phyloP scores from a whole-genome alignment of 1,284 basidiomycete genomes.

The Porogramme epimiltina region DNA sequence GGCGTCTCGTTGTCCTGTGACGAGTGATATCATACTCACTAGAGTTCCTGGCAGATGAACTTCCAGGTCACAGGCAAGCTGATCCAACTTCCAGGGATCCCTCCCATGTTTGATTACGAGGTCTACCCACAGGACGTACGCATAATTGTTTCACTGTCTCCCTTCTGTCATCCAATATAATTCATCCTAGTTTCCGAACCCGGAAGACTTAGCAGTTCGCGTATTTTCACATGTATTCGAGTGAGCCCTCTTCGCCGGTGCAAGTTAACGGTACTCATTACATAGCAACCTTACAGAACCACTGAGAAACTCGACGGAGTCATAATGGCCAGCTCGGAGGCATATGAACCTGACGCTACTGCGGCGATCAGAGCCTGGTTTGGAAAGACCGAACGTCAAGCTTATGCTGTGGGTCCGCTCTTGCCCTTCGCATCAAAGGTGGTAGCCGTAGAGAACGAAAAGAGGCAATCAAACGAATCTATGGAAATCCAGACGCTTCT shows the following conservation, averaged over 20 bases:
- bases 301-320: slow-evolving; percentile 16
- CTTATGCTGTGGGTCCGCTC: slow-evolving; percentile 19
- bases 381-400: slow-evolving; percentile 14
- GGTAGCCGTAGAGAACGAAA: slow-evolving; percentile 10
- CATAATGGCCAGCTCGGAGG: slow-evolving; percentile 20
- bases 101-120: slow-evolving; percentile 29
- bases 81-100: slow-evolving; percentile 21
- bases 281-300: no score
- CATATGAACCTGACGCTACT: slow-evolving; percentile 21
- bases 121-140: slow-evolving; percentile 24
- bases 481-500: slow-evolving; percentile 22
- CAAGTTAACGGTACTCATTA: no score
- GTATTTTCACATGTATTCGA: no score
- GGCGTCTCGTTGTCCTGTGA: neutral
- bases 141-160: neutral
- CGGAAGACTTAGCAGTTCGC: slow-evolving; percentile 2
- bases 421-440: slow-evolving; percentile 12
- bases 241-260: no score
- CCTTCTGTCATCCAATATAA: slow-evolving; percentile 2
- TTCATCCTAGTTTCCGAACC: neutral
- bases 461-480: slow-evolving; percentile 12
- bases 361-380: slow-evolving; percentile 18
- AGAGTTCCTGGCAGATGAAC: slow-evolving; percentile 3
- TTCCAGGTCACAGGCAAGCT: slow-evolving; percentile 14
- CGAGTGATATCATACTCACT: no score